Evolutionary conservation across 176 grass and related monocot species (phyloP).

Genomic region (Tillandsia fasciculata): DNA sequence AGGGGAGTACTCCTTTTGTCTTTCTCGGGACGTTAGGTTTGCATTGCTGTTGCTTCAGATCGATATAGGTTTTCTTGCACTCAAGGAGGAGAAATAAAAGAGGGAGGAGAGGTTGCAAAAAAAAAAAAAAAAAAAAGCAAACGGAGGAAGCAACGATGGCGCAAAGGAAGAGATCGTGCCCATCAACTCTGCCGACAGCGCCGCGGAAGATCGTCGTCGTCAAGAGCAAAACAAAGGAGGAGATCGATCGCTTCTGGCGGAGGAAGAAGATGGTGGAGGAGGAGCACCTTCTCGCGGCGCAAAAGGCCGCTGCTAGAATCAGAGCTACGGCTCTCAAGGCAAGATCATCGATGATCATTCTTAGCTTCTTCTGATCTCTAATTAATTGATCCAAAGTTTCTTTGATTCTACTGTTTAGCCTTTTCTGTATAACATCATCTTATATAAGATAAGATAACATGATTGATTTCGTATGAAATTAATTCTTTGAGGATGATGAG

Average conservation of each 20-base stretch:
- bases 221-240: constrained; percentile 15
- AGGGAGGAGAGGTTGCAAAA: neutral
- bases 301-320: constrained; percentile 20
- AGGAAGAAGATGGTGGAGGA: constrained; percentile 18
- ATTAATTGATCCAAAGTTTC: too few relatives aligned
- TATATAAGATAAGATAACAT: neutral
- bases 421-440: neutral
- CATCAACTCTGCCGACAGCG: neutral
- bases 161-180: neutral
- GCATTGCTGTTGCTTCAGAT: neutral
- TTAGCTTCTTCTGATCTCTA: neutral
- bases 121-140: too few relatives aligned
- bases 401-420: too few relatives aligned
- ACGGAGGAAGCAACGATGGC: neutral
- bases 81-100: neutral
- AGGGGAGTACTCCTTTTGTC: neutral
- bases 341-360: neutral
- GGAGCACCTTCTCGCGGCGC: constrained; percentile 18
- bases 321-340: constrained; percentile 19
- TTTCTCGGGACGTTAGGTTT: neutral
- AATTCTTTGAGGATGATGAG: neutral
- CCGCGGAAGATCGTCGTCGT: neutral
- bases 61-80: neutral
- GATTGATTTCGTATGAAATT: neutral
- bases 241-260: constrained; percentile 26